Conservation (phyloP, 108 stramenopile genomes). For the Bacterosira constricta region DNA sequence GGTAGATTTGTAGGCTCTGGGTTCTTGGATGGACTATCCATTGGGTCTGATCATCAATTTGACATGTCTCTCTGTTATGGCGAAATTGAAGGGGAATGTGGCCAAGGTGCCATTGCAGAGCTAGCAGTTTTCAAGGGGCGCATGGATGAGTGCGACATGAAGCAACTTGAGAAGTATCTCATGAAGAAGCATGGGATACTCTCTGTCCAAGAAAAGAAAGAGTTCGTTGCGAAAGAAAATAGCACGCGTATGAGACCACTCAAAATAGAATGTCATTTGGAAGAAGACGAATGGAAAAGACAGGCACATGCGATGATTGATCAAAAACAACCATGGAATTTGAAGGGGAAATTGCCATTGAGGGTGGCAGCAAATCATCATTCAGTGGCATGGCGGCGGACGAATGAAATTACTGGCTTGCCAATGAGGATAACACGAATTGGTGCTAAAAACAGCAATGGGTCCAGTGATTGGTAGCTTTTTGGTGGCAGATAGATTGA, state of each 20-base stretch:
- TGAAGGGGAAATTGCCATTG: constrained; percentile 57
- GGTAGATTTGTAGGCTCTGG: constrained; percentile 39
- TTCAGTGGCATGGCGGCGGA: constrained; percentile 71
- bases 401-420: constrained; percentile 68
- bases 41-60: constrained; percentile 86
- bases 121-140: constrained; percentile 78
- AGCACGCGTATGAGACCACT: constrained; percentile 17
- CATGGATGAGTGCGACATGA: constrained; percentile 57
- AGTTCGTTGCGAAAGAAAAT: constrained; percentile 28
- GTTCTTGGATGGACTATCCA: constrained; percentile 75
- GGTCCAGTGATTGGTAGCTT: constrained; percentile 66
- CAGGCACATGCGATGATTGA: constrained; percentile 67
- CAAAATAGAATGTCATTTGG: constrained; percentile 25
- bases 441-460: constrained; percentile 52
- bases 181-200: constrained; percentile 82
- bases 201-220: constrained; percentile 9
- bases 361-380: constrained; percentile 70
- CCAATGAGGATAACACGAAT: constrained; percentile 55
- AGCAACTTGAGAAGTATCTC: constrained; percentile 57
- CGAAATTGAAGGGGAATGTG: constrained; percentile 70
- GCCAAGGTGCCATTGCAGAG: constrained; percentile 74
- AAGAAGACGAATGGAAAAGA: constrained; percentile 62
- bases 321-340: constrained; percentile 48
- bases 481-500: no score
- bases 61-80: constrained; percentile 85